Base-by-base conservation (phyloP, 2,329 filamentous ascomycete genomes). In the Zalaria sp. region DNA sequence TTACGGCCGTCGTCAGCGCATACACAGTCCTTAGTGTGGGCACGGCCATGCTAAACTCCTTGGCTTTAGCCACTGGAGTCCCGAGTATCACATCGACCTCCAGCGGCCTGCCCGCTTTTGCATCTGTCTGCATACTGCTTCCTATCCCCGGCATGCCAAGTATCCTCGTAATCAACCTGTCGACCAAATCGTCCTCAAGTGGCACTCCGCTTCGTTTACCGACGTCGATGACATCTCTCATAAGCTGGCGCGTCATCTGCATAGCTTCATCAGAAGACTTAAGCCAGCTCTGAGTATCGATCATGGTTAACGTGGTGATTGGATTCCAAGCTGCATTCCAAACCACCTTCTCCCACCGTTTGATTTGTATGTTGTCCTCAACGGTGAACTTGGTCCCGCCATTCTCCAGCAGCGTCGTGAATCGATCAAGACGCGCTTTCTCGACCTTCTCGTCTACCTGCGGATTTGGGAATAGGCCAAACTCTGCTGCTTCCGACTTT, bases 321-420 rank as follows among this genome's bases (percentile, higher is more conserved):
- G 73, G 68, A 49, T 79, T 79, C 70, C 73, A 79, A 0, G 72
- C 66, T 2, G 67, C 73, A 50, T 80, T 80, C 58, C 73, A 65
- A 0, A 78, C 60, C 1, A 79, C 64, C 54, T 80, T 80, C 41
- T 67, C 64, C 75, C 75, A 80, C 5, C 75, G 66, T 40, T 71
- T 66, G 0, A 65, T 49, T 47, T 79, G 73, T 5, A 80, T 63
- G 46, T 79, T 65, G 3, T 68, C 61, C 27, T 70, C 63, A 5
- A 74, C 55, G 27, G 66, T 53, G 43, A 69, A 67, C 1, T 65
- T 64, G 4, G 62, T 69, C 5, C 67, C 63, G 6, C 64, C 65
- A 3, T 55, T 38, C 11, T 48, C 46, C 11, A 75, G 47, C 8
- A 75, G 54, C 2, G 57, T 54, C 4, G 61, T 57, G 37, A 73